phyloP scores from a whole-genome alignment of 139 green algal species.

The Picochlorum sp. region DNA sequence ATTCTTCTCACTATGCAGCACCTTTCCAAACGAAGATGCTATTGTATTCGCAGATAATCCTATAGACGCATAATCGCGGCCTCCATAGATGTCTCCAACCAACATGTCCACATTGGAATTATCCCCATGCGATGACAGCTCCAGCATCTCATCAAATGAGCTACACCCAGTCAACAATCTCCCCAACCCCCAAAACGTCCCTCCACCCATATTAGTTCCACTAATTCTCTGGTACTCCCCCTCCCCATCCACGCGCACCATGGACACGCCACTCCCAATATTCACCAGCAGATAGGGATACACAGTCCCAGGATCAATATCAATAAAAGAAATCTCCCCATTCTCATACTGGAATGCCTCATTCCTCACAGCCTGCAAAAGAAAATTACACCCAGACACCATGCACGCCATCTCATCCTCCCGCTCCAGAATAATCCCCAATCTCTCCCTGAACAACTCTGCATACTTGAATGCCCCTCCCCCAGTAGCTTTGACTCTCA shows the following conservation, averaged over 20 bases:
- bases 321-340: conserved; percentile 46
- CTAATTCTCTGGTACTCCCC: conserved; percentile 36
- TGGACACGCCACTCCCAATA: conserved; percentile 92
- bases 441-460: conserved; percentile 71
- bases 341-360: conserved; percentile 89
- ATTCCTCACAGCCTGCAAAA: conserved; percentile 80
- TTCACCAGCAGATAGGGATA: conserved; percentile 98
- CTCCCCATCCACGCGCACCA: conserved; percentile 71
- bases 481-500: conserved; percentile 57
- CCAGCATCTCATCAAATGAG: conserved; percentile 96
- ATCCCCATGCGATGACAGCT: conserved; percentile 77
- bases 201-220: conserved; percentile 91
- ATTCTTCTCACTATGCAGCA: conserved; percentile 23
- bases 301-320: conserved; percentile 36
- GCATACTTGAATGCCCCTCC: conserved; percentile 84
- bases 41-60: conserved; percentile 91
- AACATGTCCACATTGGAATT: conserved; percentile 94
- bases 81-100: conserved; percentile 98
- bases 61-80: conserved; percentile 84
- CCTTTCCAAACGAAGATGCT: conserved; percentile 91
- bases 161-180: conserved; percentile 50
- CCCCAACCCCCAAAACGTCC: conserved; percentile 97
- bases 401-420: conserved; percentile 92
- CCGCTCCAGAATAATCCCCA: conserved; percentile 86
- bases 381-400: conserved; percentile 89